Conservation (phyloP, 108 stramenopile species). For the Nannochloropsis salina region DNA sequence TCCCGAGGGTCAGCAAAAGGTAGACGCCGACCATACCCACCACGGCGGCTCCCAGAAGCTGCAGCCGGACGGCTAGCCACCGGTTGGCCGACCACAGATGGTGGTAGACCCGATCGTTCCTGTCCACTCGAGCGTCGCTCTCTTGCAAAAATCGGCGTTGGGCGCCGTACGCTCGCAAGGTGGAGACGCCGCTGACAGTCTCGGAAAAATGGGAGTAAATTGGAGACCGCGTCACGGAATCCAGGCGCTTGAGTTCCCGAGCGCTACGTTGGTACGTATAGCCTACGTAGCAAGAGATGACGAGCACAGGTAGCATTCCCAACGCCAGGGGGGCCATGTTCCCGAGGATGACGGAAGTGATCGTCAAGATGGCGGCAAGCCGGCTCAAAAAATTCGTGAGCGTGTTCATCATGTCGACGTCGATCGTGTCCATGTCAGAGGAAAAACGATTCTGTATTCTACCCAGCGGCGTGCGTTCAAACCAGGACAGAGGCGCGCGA, state of each 20-base stretch:
- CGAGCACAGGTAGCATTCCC: neutral
- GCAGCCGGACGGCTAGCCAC: conserved; percentile 41
- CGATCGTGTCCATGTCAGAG: conserved; percentile 73
- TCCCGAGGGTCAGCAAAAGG: neutral
- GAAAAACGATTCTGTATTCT: conserved; percentile 85
- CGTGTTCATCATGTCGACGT: conserved; percentile 47
- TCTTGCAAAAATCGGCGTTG: conserved; percentile 58
- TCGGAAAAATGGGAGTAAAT: conserved; percentile 83
- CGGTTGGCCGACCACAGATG: conserved; percentile 43
- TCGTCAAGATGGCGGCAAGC: neutral
- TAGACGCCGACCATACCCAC: conserved; percentile 37
- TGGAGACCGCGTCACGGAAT: conserved; percentile 47
- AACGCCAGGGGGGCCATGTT: neutral
- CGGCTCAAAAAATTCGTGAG: conserved; percentile 35
- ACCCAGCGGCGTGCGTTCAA: conserved; percentile 88
- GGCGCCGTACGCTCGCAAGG: conserved; percentile 81
- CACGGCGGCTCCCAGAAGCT: conserved; percentile 41
- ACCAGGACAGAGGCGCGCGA: conserved; percentile 60
- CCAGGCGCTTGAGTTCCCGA: conserved; percentile 51
- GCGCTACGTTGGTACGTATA: neutral
- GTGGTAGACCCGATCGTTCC: conserved; percentile 35
- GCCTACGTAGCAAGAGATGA: neutral
- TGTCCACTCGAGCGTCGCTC: conserved; percentile 37
- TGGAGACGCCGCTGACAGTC: conserved; percentile 79
- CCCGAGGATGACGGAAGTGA: conserved; percentile 13